Evolutionary conservation across 2,329 filamentous ascomycete species (phyloP).

Genomic region (Beauveria brongniartii): DNA sequence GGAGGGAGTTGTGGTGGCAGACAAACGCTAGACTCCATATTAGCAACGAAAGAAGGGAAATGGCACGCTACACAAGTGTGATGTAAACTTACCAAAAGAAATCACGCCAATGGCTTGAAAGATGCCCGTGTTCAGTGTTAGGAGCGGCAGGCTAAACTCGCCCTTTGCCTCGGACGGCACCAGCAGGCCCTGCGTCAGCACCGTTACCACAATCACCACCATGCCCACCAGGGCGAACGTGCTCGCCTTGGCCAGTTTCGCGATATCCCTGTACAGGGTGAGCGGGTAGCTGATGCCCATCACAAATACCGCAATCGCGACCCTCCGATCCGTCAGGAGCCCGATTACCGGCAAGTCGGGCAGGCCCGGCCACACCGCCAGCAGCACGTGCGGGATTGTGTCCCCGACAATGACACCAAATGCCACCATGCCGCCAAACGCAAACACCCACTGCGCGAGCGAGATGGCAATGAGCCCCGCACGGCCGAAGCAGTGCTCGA

Average conservation of each 20-base stretch:
- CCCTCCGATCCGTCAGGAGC: constrained; percentile 71
- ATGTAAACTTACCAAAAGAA: constrained; percentile 68
- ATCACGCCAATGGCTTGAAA: constrained; percentile 97
- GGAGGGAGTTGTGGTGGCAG: constrained; percentile 86
- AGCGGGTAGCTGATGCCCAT: constrained; percentile 82
- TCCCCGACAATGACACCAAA: constrained; percentile 98
- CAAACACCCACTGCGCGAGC: constrained; percentile 94
- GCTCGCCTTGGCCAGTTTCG: constrained; percentile 95
- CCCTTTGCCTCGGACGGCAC: constrained; percentile 67
- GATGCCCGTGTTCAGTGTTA: constrained; percentile 79
- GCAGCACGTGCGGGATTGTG: constrained; percentile 84
- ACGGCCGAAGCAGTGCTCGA: constrained; percentile 89
- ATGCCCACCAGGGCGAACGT: constrained; percentile 90
- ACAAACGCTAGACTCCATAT: constrained; percentile 44
- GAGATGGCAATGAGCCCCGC: constrained; percentile 80
- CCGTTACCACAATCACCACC: constrained; percentile 79
- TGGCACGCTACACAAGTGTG: background rate
- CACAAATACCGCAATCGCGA: constrained; percentile 81
- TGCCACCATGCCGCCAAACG: constrained; percentile 96
- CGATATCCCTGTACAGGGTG: constrained; percentile 91
- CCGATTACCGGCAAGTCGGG: constrained; percentile 67
- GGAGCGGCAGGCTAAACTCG: constrained; percentile 56
- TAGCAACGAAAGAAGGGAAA: background rate
- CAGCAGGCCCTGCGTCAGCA: constrained; percentile 73
- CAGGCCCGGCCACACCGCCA: constrained; percentile 72